Evolutionary conservation across 73 alveolate species (phyloP), one percentile per base, ranked within the genome.

Genomic region (Breviolum minutum): DNA sequence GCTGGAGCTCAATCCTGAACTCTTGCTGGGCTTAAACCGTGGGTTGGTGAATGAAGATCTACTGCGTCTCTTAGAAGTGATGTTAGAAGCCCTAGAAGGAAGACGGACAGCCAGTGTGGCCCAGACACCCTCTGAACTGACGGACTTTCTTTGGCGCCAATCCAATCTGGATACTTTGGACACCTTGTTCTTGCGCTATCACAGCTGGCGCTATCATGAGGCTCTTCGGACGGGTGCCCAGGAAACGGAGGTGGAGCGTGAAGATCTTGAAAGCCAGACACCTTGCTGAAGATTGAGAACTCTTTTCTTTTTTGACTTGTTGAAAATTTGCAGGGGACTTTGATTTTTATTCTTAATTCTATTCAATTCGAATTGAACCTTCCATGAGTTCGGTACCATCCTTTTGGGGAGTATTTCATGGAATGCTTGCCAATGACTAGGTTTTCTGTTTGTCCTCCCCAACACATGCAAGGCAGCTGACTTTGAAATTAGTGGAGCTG

Each of bases 131-230:
- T 24, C 79, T 9, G 94, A 86, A 27, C 11, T 86, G 80, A 86
- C 94, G 32, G 94, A 86, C 63, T 86, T 63, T 29, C 29, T 86
- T 6, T 86, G 94, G 94, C 94, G 94, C 13, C 94, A 86, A 79
- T 63, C 63, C 80, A 63, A 63, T 27, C 40, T 63, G 14, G 94
- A 86, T 63, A n/a, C 13, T 79, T 63, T 86, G 94, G 94, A 86
- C 54, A 62, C 94, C 40, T 79, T 86, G 79, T 86, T 86, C 79
- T 80, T 86, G 30, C 94, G 94, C 17, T 86, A 11, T 30, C 80
- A 86, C 12, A 86, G 94, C 22, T 86, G 94, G 94, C 94, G 79
- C 62, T 62, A 86, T 63, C 94, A 86, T n/a, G 94, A 86, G 26
- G 94, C 94, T 29, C 63, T 86, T 26, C 40, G 90, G 76, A 83